phyloP scores from a whole-genome alignment of 2,329 filamentous ascomycete species.

The Sordariomycetes sp. region DNA sequence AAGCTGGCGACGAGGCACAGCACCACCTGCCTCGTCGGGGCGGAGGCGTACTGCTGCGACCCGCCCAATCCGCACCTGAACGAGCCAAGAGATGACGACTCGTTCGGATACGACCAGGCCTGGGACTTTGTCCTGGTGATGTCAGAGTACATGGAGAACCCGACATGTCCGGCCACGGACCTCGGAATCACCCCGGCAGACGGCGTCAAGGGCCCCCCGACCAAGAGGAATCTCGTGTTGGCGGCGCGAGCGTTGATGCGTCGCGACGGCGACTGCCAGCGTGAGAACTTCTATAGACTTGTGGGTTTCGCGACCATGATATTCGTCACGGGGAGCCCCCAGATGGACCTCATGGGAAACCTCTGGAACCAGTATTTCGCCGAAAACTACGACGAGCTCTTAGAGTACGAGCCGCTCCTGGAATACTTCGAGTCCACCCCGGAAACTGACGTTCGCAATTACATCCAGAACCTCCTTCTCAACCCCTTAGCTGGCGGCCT shows the following conservation, averaged over 20 bases:
- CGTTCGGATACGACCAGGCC: constrained; percentile 3
- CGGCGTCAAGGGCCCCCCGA: background rate
- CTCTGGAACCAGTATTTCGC: background rate
- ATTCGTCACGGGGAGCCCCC: background rate
- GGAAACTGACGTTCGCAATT: background rate
- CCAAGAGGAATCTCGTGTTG: background rate
- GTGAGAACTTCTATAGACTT: background rate
- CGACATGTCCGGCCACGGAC: constrained; percentile 6
- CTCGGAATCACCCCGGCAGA: background rate
- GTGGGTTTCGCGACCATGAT: background rate
- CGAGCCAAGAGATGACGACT: background rate
- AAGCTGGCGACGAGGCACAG: background rate
- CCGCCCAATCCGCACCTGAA: background rate
- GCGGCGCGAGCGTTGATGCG: background rate
- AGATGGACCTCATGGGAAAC: background rate
- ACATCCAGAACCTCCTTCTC: constrained; percentile 1
- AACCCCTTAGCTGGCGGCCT: constrained; percentile 1
- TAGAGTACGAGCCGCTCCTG: background rate
- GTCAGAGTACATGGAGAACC: constrained; percentile 5
- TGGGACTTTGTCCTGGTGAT: constrained; percentile 6
- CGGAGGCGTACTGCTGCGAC: background rate
- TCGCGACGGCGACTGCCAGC: constrained; percentile 1
- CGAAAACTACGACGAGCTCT: background rate
- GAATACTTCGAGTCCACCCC: background rate
- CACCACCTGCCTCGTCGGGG: background rate